Evolutionary conservation across 1,284 basidiomycete species (phyloP), one percentile per base, ranked within the genome.

Genomic region (Takashimella koratensis): DNA sequence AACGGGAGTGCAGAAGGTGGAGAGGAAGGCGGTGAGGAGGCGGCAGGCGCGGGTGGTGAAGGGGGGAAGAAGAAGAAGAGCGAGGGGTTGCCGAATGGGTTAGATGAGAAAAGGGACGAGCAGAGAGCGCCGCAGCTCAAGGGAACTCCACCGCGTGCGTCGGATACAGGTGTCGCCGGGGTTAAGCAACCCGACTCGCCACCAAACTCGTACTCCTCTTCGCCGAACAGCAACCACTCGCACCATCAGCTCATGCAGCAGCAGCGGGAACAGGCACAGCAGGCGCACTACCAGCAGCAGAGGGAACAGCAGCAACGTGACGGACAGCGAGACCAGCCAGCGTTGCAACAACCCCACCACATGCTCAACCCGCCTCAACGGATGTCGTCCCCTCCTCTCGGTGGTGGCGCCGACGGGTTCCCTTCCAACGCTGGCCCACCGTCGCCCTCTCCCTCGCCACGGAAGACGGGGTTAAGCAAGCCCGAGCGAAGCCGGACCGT

Each of bases 221-320:
- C 30, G 8, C 30, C 8, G 10, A 8, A 36, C 30, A 36, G 16
- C 30, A 36, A 36, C 16, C 30, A 36, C 30, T 8, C n/a, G n/a
- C n/a, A n/a, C n/a, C n/a, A n/a, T n/a, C n/a, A n/a, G n/a, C n/a
- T n/a, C n/a, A n/a, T n/a, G n/a, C n/a, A n/a, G n/a, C n/a, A n/a
- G n/a, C n/a, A n/a, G n/a, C n/a, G n/a, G n/a, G n/a, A n/a, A n/a
- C n/a, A n/a, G n/a, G n/a, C n/a, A n/a, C n/a, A n/a, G n/a, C n/a
- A n/a, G n/a, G n/a, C n/a, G n/a, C n/a, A n/a, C n/a, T n/a, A n/a
- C n/a, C n/a, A n/a, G n/a, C n/a, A n/a, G n/a, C n/a, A n/a, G n/a
- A n/a, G n/a, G n/a, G n/a, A n/a, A 71, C 64, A 49, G 82, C 83
- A 62, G 75, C 75, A 51, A 76, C 73, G 57, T 43, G 25, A 63